phyloP scores from a whole-genome alignment of 2,329 filamentous ascomycete genomes.

The Xylaria sp. region DNA sequence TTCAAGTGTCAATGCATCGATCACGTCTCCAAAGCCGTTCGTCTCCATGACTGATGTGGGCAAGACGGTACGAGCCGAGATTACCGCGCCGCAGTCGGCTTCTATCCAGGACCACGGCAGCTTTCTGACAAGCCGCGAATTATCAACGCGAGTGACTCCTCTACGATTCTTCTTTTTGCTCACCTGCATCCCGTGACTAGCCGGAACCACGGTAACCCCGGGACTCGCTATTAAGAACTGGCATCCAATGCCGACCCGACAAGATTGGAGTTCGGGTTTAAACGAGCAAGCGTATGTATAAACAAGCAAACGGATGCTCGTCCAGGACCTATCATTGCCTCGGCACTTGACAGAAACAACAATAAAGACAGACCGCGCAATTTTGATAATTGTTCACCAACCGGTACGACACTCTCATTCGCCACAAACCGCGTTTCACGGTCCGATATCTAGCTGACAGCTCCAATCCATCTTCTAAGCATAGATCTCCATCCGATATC shows the following conservation, averaged over 20 bases:
- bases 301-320: neutral
- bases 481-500: conserved; percentile 29
- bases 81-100: conserved; percentile 4
- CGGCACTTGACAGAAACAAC: conserved; percentile 1
- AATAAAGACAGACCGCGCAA: neutral
- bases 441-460: neutral
- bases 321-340: neutral
- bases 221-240: neutral
- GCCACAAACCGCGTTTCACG: neutral
- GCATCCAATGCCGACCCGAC: conserved; percentile 3
- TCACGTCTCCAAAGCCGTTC: neutral
- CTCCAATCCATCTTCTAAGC: neutral
- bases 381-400: neutral
- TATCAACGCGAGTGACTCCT: conserved; percentile 8
- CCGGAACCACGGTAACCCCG: neutral
- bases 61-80: neutral
- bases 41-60: neutral
- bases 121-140: neutral
- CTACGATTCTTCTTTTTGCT: neutral
- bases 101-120: neutral
- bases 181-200: conserved; percentile 20
- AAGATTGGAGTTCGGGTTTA: neutral
- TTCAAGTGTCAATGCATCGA: neutral
- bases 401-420: neutral
- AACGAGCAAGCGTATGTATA: neutral